Evolutionary conservation across 75 land plant species (phyloP).

Genomic region (Cupressus sempervirens): DNA sequence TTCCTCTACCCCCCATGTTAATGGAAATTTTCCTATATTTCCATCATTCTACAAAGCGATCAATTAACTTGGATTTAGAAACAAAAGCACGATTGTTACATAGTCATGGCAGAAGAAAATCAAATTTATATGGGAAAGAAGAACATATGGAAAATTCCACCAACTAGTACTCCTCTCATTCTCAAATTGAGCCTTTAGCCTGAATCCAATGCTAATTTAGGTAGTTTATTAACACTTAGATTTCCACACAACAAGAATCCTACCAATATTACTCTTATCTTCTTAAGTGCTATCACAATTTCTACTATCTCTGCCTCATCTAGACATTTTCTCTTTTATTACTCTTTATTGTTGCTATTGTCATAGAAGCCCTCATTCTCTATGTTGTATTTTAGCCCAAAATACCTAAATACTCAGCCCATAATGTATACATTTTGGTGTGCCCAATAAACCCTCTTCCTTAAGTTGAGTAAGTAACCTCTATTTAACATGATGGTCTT

Average conservation of each 20-base stretch:
- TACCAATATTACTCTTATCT: constrained; percentile 24
- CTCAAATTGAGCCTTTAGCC: neutral
- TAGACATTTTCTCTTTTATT: constrained; percentile 33
- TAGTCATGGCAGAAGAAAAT: constrained; percentile 21
- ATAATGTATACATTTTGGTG: too few relatives aligned
- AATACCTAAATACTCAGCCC: constrained; percentile 54
- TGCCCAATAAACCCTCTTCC: too few relatives aligned
- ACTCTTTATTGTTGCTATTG: constrained; percentile 27
- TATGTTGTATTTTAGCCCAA: constrained; percentile 47
- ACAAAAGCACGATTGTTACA: neutral
- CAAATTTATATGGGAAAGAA: constrained; percentile 6
- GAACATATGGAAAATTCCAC: neutral
- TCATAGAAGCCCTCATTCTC: constrained; percentile 20
- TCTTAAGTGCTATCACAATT: constrained; percentile 23
- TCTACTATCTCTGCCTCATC: constrained; percentile 36
- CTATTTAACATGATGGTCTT: too few relatives aligned
- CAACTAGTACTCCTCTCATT: constrained; percentile 18
- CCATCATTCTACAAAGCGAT: too few relatives aligned
- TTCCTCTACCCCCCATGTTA: neutral
- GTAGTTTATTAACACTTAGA: neutral
- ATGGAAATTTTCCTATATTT: neutral
- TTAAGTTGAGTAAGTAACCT: too few relatives aligned
- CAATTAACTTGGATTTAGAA: too few relatives aligned
- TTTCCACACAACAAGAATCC: neutral
- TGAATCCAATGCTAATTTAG: neutral